Percentiles rank a stretch among this genome's conserved stretches.
These are phyloP conservation scores for Talaromyces sp. DNA, from an alignment of 2,329 filamentous ascomycete genomes.

Conservation along the genomic window DNA sequence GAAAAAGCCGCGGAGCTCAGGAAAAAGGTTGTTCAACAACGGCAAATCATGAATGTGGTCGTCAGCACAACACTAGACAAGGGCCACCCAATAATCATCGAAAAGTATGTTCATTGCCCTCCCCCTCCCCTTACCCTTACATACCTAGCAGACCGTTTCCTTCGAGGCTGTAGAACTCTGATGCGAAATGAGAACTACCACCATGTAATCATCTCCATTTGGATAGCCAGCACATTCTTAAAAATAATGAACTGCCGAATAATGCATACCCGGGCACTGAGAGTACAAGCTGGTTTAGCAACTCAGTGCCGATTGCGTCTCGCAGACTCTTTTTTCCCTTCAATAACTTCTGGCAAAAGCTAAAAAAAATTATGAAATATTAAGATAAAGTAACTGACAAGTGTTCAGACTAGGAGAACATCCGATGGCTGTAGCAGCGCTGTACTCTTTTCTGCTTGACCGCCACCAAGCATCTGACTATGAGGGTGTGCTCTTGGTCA, in stretches of 20 bases:
- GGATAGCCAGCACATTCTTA: conserved; percentile 18
- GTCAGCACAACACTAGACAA: conserved; percentile 37
- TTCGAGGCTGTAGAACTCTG: conserved; percentile 27
- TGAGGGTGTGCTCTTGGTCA: conserved; percentile 38
- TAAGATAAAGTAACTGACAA: conserved; percentile 14
- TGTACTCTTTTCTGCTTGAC: conserved; percentile 45
- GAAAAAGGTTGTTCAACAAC: conserved; percentile 52
- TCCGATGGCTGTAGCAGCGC: conserved; percentile 39
- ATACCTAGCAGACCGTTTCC: conserved; percentile 19
- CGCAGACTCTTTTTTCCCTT: background rate
- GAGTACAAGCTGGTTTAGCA: conserved; percentile 3
- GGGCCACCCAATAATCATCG: conserved; percentile 42
- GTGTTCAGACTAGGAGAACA: conserved; percentile 43
- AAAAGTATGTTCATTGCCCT: conserved; percentile 41
- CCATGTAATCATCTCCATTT: conserved; percentile 29
- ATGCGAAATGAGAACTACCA: conserved; percentile 29
- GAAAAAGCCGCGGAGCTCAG: conserved; percentile 50
- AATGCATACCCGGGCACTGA: conserved; percentile 7
- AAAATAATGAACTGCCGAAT: conserved; percentile 9
- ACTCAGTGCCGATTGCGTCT: conserved; percentile 5
- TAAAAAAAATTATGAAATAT: conserved; percentile 3
- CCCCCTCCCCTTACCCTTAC: conserved; percentile 12
- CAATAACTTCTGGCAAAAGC: background rate
- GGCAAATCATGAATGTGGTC: conserved; percentile 51
- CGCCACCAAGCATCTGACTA: conserved; percentile 44